Conservation (phyloP, 2,329 filamentous ascomycete genomes). For the Periconia macrospinosa region DNA sequence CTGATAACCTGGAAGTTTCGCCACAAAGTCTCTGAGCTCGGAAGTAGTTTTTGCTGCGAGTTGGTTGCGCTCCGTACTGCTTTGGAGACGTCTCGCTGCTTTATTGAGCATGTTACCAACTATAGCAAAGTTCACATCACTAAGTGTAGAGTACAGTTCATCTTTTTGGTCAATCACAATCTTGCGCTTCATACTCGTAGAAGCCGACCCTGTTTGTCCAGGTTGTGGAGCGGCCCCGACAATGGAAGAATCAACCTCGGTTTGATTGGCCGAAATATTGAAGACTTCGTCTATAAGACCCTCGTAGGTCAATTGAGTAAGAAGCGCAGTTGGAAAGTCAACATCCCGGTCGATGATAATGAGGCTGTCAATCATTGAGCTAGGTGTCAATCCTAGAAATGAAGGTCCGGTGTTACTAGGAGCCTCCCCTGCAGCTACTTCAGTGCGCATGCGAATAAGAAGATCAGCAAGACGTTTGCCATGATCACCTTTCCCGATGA, state of each 20-base stretch:
- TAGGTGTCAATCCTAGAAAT: slow-evolving; percentile 74
- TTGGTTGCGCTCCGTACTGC: slow-evolving; percentile 85
- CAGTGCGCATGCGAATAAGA: slow-evolving; percentile 86
- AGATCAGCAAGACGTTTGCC: slow-evolving; percentile 86
- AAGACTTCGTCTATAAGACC: slow-evolving; percentile 93
- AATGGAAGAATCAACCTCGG: slow-evolving; percentile 88
- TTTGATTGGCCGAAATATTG: slow-evolving; percentile 87
- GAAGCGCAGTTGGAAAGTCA: slow-evolving; percentile 86
- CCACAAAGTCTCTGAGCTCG: slow-evolving; percentile 93
- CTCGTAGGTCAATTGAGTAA: slow-evolving; percentile 96
- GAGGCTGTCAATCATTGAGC: slow-evolving; percentile 82
- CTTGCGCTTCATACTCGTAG: slow-evolving; percentile 73
- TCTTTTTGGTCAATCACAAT: slow-evolving; percentile 88
- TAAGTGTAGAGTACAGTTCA: slow-evolving; percentile 81
- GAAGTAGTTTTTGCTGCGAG: slow-evolving; percentile 79
- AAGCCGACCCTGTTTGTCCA: slow-evolving; percentile 51
- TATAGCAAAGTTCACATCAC: slow-evolving; percentile 93
- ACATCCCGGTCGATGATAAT: slow-evolving; percentile 96
- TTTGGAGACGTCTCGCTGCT: slow-evolving; percentile 81
- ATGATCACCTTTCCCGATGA: slow-evolving; percentile 94
- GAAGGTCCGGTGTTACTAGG: slow-evolving; percentile 57
- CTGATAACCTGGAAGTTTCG: slow-evolving; percentile 87
- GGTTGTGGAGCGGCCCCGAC: slow-evolving; percentile 67
- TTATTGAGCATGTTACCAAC: slow-evolving; percentile 88
- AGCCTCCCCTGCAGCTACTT: slow-evolving; percentile 79